These are phyloP conservation scores for Scenedesmus sp. DNA, from an alignment of 163 green algal genomes.

Conservation along the genomic window DNA sequence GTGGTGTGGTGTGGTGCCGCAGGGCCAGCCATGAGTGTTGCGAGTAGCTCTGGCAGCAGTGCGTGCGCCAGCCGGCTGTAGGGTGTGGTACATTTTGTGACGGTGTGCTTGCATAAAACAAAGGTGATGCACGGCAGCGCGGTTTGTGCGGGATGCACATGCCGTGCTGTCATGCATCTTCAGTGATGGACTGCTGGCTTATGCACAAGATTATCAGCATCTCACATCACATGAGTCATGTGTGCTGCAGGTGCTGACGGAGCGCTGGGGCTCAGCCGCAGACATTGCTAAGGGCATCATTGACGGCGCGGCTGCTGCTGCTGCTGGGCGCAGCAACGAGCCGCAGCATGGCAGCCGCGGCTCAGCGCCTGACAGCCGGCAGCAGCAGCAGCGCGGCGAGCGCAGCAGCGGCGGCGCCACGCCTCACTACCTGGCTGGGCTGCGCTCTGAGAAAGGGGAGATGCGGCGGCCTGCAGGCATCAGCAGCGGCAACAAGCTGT, in stretches of 20 bases:
- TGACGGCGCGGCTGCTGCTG: slow-evolving; percentile 25
- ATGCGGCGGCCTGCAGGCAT: slow-evolving; percentile 60
- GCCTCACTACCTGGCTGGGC: slow-evolving; percentile 62
- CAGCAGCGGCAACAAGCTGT: slow-evolving; percentile 31
- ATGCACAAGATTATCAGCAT: too few relatives aligned
- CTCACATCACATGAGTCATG: too few relatives aligned
- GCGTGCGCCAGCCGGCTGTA: background rate
- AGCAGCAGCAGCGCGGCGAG: background rate
- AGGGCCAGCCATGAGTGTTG: background rate
- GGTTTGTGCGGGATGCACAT: background rate
- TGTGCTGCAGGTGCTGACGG: slow-evolving; percentile 23
- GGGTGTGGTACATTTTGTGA: too few relatives aligned
- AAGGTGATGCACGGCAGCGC: too few relatives aligned
- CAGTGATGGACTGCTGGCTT: background rate
- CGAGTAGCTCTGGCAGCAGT: background rate
- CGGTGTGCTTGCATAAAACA: too few relatives aligned
- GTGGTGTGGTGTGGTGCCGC: too few relatives aligned
- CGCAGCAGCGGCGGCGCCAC: background rate
- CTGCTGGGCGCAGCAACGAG: background rate
- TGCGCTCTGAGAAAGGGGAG: slow-evolving; percentile 49
- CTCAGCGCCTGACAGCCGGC: slow-evolving; percentile 10
- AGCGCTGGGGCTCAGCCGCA: slow-evolving; percentile 48
- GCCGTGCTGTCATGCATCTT: background rate
- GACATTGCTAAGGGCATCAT: slow-evolving; percentile 49
- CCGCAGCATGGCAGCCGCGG: background rate